Evolutionary conservation across 805 yeast species (phyloP).

Genomic region (Yamadazyma akitaensis): DNA sequence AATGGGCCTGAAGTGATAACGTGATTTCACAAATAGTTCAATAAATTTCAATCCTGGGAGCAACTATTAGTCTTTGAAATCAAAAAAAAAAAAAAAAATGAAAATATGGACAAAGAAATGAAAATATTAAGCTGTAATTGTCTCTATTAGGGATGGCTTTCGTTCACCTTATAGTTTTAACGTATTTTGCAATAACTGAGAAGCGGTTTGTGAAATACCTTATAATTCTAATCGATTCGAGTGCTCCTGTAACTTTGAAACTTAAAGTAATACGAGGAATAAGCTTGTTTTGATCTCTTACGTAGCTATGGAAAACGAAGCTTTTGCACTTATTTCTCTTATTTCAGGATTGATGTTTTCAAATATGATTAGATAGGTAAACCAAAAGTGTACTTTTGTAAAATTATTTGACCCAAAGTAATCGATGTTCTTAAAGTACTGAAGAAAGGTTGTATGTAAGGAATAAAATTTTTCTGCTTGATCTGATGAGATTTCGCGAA

Average conservation of each 20-base stretch:
- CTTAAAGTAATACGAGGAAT: not conserved
- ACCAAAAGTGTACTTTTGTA: not conserved
- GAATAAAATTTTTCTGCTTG: conserved; percentile 8
- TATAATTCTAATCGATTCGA: not conserved
- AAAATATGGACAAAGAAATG: conserved; percentile 8
- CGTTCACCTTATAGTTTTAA: not conserved
- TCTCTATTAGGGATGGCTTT: not conserved
- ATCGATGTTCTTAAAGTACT: not conserved
- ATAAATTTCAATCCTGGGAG: not conserved
- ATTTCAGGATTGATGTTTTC: not conserved
- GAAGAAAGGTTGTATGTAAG: conserved; percentile 1
- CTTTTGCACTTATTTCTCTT: not conserved
- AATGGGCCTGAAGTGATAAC: not conserved
- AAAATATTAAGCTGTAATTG: not conserved
- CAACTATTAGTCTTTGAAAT: conserved; percentile 3
- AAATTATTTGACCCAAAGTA: not conserved
- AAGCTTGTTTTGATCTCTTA: not conserved
- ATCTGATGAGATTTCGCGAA: conserved; percentile 9
- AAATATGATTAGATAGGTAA: not conserved
- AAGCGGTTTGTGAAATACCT: not conserved
- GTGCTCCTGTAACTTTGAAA: not conserved
- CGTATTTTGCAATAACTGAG: not conserved
- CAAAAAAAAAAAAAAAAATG: conserved; percentile 8
- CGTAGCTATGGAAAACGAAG: not conserved
- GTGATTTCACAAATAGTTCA: not conserved